These are phyloP conservation scores for Hypholoma fasciculare DNA, from an alignment of 768 basidiomycete species.

Conservation along the genomic window DNA sequence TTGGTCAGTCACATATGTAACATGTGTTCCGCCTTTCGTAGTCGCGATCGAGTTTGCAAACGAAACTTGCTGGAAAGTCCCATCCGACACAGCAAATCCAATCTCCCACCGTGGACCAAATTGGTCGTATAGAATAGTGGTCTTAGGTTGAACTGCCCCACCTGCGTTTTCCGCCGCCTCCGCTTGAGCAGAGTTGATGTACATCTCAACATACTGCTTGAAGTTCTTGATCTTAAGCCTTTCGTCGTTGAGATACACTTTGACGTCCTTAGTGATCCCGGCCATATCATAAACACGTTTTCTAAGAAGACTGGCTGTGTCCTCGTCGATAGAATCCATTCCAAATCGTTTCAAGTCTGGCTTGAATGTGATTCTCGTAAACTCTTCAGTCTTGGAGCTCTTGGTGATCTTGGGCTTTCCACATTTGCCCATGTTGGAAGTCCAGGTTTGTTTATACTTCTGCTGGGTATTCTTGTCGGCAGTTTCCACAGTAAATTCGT, in stretches of 20 bases:
- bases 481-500: constrained; percentile 94
- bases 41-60: constrained; percentile 98
- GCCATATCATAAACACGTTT: constrained; percentile 98
- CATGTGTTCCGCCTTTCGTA: constrained; percentile 95
- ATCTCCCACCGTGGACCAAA: constrained; percentile 89
- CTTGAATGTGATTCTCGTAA: constrained; percentile 88
- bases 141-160: constrained; percentile 78
- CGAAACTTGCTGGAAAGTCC: constrained; percentile 90
- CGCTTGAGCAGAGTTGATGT: constrained; percentile 75
- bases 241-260: constrained; percentile 92
- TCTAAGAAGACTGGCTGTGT: constrained; percentile 84
- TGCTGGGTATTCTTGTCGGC: constrained; percentile 82
- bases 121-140: constrained; percentile 79
- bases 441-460: constrained; percentile 96
- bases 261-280: constrained; percentile 90
- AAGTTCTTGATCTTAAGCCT: constrained; percentile 91
- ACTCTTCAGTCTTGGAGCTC: constrained; percentile 85
- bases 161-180: constrained; percentile 69
- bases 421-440: constrained; percentile 88
- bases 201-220: constrained; percentile 96
- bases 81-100: constrained; percentile 92
- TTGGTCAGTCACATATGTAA: constrained; percentile 81
- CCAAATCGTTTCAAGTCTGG: constrained; percentile 93
- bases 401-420: constrained; percentile 93
- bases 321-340: constrained; percentile 88